Evolutionary conservation across 257 asterid species (phyloP), one percentile per base, ranked within the genome.

Genomic region (Linaria vulgaris): DNA sequence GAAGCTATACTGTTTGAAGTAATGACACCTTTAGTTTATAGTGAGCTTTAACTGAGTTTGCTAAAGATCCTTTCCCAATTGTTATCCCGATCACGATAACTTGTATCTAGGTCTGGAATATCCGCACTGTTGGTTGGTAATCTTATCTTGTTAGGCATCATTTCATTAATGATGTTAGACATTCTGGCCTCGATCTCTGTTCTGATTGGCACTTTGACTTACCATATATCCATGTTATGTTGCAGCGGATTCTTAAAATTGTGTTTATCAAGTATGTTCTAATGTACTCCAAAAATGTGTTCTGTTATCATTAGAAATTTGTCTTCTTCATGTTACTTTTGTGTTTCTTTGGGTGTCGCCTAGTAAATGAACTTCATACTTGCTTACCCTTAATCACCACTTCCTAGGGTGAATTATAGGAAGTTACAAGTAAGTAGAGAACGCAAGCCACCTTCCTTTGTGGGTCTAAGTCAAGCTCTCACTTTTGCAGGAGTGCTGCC

Each of bases 401-500:
- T n/a, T n/a, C 41, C 41, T 21, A 30, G 41, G 22, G 57, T 59
- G 51, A 23, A 11, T 47, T 15, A 24, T 63, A 49, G 70, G 15
- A 45, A 53, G 22, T 37, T 16, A 27, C 15, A 51, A 50, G 70
- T 41, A 22, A 48, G 56, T 38, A 23, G 30, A 27, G 34, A 27
- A 27, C 34, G 6, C 34, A 27, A 27, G 6, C 4, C 34, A 27
- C 34, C 6, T 27, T 19, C 19, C 24, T 6, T 0, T 16, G 69
- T 59, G 27, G 24, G 44, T 2, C 59, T 71, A 51, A 69, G 38
- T 37, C n/a, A 24, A 16, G 13, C 56, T 12, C 41, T 45, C 69
- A 5, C 44, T 54, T 53, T 46, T 70, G 67, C 81, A 91, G 98
- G 96, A 55, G 94, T 86, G 68, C 86, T 91, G 31, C 98, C 92